Conservation (phyloP, 2,329 filamentous ascomycete species). For the Capronia epimyces region DNA sequence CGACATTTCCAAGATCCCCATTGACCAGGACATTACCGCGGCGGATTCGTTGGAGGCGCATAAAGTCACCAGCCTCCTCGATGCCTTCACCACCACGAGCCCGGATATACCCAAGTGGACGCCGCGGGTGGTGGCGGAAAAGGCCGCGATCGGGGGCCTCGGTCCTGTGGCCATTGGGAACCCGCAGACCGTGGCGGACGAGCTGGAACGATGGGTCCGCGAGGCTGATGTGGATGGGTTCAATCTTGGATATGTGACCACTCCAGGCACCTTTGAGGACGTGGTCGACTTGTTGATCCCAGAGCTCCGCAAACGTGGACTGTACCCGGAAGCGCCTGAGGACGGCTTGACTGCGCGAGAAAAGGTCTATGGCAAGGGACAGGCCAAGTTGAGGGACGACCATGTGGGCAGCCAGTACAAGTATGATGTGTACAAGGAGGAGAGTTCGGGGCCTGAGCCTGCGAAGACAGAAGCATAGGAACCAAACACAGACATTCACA, state of each 20-base stretch:
- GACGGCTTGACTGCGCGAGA: conserved; percentile 51
- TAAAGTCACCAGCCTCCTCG: conserved; percentile 47
- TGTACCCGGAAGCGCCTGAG: conserved; percentile 32
- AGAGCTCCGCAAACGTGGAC: conserved; percentile 41
- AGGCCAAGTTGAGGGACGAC: conserved; percentile 52
- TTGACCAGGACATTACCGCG: conserved; percentile 54
- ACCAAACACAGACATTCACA: not conserved
- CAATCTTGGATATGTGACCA: conserved; percentile 53
- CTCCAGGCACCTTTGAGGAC: conserved; percentile 50
- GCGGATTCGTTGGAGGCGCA: conserved; percentile 52
- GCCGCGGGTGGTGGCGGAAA: conserved; percentile 44
- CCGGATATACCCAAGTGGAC: conserved; percentile 37
- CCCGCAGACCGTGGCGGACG: conserved; percentile 59
- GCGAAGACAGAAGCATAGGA: not conserved
- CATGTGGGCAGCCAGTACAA: conserved; percentile 57
- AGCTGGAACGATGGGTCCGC: conserved; percentile 60
- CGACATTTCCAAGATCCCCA: conserved; percentile 52
- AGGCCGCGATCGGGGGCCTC: conserved; percentile 46
- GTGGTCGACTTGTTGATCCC: conserved; percentile 48
- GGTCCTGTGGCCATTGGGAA: conserved; percentile 53
- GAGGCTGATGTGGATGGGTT: conserved; percentile 71
- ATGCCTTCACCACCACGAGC: conserved; percentile 47
- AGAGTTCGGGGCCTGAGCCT: conserved; percentile 33
- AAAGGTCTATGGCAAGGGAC: conserved; percentile 58
- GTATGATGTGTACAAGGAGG: conserved; percentile 58